These are phyloP conservation scores for Trichoderma cornu-damae DNA, from an alignment of 2,329 filamentous ascomycete genomes.

Conservation along the genomic window DNA sequence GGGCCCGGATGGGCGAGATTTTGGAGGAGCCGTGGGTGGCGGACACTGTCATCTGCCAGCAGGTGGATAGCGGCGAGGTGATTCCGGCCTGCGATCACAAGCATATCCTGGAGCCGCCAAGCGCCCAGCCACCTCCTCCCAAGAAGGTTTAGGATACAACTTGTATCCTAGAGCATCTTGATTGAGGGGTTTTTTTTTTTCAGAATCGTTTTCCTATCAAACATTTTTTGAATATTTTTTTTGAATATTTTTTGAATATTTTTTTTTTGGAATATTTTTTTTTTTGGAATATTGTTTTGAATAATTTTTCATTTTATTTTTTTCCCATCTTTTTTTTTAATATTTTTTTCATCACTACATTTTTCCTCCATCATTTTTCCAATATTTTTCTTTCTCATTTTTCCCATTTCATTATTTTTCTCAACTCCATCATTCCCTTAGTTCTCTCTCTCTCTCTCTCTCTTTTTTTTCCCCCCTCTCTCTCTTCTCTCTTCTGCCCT, in stretches of 20 bases:
- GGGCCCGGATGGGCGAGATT: slow-evolving; percentile 82
- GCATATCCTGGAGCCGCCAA: slow-evolving; percentile 76
- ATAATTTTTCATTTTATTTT: too few species aligned
- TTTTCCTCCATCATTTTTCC: neutral
- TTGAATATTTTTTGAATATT: too few species aligned
- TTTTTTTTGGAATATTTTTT: too few species aligned
- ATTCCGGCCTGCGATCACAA: slow-evolving; percentile 70
- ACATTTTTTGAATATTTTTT: too few species aligned
- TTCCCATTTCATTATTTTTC: neutral
- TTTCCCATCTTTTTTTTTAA: neutral
- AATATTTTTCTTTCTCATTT: neutral
- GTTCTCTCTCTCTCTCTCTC: neutral
- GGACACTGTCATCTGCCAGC: slow-evolving; percentile 75
- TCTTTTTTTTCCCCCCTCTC: neutral
- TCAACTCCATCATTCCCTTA: neutral
- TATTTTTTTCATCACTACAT: neutral
- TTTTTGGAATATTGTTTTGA: too few species aligned
- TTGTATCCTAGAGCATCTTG: too few species aligned
- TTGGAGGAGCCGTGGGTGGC: slow-evolving; percentile 87
- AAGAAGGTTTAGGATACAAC: slow-evolving; percentile 1
- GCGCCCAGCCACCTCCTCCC: slow-evolving; percentile 33
- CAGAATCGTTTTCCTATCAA: too few species aligned
- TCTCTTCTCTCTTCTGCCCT: neutral
- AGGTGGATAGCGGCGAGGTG: slow-evolving; percentile 64
- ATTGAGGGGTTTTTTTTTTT: too few species aligned